Evolutionary conservation across 2,329 filamentous ascomycete genomes (phyloP).

Genomic region (Aureobasidium leucospermi): DNA sequence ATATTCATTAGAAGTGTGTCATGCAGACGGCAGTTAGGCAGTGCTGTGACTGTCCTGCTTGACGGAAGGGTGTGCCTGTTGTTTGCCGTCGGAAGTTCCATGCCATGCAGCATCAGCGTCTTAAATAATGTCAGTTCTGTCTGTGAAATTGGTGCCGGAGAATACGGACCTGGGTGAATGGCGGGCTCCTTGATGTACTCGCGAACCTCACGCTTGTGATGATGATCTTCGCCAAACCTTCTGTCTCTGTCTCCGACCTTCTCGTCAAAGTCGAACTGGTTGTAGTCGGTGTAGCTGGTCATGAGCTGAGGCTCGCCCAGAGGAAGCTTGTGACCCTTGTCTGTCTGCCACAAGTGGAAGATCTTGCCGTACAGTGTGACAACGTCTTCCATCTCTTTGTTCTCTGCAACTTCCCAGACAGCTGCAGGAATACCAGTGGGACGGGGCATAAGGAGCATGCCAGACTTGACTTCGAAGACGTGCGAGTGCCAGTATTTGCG

Average conservation of each 20-base stretch:
- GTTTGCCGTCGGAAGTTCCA: not conserved
- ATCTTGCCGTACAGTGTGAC: slow-evolving; percentile 72
- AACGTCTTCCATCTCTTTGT: slow-evolving; percentile 70
- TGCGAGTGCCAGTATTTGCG: slow-evolving; percentile 73
- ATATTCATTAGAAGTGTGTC: not conserved
- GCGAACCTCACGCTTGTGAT: slow-evolving; percentile 47
- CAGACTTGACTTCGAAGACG: slow-evolving; percentile 66
- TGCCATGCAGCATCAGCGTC: slow-evolving; percentile 46
- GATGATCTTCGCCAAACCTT: slow-evolving; percentile 46
- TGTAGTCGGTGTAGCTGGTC: slow-evolving; percentile 49
- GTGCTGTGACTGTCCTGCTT: not conserved
- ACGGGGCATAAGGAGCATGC: slow-evolving; percentile 73
- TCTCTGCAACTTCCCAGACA: slow-evolving; percentile 70
- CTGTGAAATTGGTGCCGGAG: not conserved
- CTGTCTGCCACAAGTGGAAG: slow-evolving; percentile 81
- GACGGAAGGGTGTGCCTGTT: not conserved
- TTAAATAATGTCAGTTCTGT: not conserved
- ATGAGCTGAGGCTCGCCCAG: slow-evolving; percentile 57
- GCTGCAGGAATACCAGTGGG: slow-evolving; percentile 47
- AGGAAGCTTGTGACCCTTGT: slow-evolving; percentile 60
- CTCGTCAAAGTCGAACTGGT: slow-evolving; percentile 42
- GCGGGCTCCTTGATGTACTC: slow-evolving; percentile 45
- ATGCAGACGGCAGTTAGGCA: not conserved
- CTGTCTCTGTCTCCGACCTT: slow-evolving; percentile 45
- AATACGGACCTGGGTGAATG: slow-evolving; percentile 28